Evolutionary conservation across 169 alveolate species (phyloP).

Genomic region (Plasmodium reichenowi): DNA sequence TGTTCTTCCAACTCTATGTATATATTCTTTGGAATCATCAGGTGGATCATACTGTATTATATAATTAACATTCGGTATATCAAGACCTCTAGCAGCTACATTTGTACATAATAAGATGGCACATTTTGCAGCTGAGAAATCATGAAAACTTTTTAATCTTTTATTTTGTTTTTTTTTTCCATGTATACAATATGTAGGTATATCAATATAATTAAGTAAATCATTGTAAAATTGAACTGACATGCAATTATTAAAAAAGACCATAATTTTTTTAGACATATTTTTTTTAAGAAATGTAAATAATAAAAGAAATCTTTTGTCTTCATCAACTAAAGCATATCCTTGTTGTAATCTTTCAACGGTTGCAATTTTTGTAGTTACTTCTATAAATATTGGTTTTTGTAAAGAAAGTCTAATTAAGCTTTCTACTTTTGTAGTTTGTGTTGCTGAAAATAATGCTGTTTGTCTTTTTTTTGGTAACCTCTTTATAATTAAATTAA

Average conservation of each 20-base stretch:
- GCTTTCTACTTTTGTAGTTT: conserved; percentile 97
- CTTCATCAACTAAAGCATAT: conserved; percentile 97
- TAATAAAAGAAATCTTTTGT: conserved; percentile 95
- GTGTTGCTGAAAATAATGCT: conserved; percentile 98
- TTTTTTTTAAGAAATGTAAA: conserved; percentile 97
- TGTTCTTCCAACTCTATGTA: conserved; percentile 99
- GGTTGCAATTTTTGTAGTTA: conserved; percentile 91
- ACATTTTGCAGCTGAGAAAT: conserved; percentile 93
- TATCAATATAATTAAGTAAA: conserved; percentile 97
- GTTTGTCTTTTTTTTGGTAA: conserved; percentile 98
- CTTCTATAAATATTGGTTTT: conserved; percentile 96
- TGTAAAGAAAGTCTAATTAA: conserved; percentile 96
- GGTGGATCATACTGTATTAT: conserved; percentile 99
- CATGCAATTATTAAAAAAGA: conserved; percentile 98
- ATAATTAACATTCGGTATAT: conserved; percentile 99
- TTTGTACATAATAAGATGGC: conserved; percentile 99
- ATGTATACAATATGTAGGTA: conserved; percentile 96
- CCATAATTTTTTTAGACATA: conserved; percentile 95
- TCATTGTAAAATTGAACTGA: conserved; percentile 98
- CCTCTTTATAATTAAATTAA: conserved; percentile 96
- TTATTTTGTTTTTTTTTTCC: conserved; percentile 97
- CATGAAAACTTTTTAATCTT: conserved; percentile 95
- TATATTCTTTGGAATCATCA: conserved; percentile 99
- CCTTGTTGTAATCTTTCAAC: conserved; percentile 98
- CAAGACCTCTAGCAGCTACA: conserved; percentile 99